phyloP scores from a whole-genome alignment of 2,329 filamentous ascomycete species.

The Sporothrix pseudoabietina region DNA sequence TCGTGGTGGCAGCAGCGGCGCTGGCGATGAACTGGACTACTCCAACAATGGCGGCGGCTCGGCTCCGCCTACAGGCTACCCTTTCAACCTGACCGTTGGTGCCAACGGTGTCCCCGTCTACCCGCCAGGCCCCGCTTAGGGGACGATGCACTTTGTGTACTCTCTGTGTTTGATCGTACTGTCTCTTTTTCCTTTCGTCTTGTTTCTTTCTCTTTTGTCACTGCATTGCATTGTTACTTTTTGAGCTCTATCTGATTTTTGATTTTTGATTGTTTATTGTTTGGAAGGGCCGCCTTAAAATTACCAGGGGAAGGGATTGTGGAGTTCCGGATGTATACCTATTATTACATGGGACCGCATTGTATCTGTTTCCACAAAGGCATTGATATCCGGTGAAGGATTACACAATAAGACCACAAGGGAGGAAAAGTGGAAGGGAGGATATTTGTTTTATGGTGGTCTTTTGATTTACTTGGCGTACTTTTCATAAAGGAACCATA shows the following conservation, averaged over 20 bases:
- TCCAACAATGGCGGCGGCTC: conserved; percentile 35
- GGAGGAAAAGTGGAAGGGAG: not conserved
- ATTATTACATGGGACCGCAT: not conserved
- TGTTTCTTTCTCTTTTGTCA: not conserved
- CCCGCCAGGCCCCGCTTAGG: conserved; percentile 44
- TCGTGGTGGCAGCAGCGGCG: conserved; percentile 36
- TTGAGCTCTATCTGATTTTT: not conserved
- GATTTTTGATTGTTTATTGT: not conserved
- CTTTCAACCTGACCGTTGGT: conserved; percentile 49
- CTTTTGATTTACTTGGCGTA: not conserved
- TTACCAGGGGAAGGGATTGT: not conserved
- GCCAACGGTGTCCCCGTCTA: conserved; percentile 55
- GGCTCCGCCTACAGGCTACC: conserved; percentile 43
- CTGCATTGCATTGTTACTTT: not conserved
- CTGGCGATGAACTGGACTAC: conserved; percentile 35
- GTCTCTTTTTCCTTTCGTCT: not conserved
- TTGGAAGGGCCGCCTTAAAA: not conserved
- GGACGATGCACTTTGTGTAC: not conserved
- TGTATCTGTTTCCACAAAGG: not conserved
- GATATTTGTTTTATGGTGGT: not conserved
- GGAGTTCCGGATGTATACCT: not conserved
- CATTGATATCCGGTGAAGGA: not conserved
- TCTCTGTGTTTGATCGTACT: not conserved
- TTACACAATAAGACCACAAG: not conserved
- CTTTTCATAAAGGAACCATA: not conserved